These are phyloP conservation scores for Porcisia hertigi DNA, from an alignment of 208 protist species.

Conservation along the genomic window DNA sequence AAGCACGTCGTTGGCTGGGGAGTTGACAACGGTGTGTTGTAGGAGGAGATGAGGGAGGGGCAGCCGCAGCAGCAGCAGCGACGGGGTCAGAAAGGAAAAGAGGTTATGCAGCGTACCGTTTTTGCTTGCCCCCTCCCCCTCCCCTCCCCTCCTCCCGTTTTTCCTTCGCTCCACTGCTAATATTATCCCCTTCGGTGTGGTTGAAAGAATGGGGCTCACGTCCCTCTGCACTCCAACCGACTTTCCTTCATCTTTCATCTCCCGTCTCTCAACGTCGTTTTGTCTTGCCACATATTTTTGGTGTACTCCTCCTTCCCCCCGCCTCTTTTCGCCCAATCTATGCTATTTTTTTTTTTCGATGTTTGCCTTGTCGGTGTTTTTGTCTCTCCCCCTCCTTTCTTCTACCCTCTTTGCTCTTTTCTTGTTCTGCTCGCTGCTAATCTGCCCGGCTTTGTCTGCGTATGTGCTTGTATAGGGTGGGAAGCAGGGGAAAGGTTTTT, in stretches of 20 bases:
- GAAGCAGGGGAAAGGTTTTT: no score
- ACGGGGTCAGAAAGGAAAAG: not conserved
- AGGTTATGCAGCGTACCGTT: no score
- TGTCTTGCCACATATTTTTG: no score
- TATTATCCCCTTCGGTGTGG: not conserved
- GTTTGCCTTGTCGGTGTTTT: no score
- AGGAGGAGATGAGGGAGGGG: not conserved
- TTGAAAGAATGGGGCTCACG: not conserved
- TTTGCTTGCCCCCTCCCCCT: not conserved
- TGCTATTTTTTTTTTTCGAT: no score
- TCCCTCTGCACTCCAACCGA: not conserved
- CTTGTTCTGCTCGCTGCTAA: not conserved
- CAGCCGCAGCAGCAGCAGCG: not conserved
- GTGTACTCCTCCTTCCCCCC: no score
- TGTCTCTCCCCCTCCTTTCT: not conserved
- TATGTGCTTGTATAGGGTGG: not conserved
- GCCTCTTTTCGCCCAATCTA: no score
- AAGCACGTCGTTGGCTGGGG: conserved; percentile 11
- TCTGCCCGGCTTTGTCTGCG: no score
- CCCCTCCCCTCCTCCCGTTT: not conserved
- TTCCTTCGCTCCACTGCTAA: not conserved
- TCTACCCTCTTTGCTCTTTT: not conserved
- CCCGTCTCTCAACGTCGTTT: no score
- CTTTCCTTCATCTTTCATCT: not conserved
- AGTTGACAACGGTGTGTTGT: not conserved